phyloP scores from a whole-genome alignment of 352 stramenopile genomes.

The Peronospora belbahrii region DNA sequence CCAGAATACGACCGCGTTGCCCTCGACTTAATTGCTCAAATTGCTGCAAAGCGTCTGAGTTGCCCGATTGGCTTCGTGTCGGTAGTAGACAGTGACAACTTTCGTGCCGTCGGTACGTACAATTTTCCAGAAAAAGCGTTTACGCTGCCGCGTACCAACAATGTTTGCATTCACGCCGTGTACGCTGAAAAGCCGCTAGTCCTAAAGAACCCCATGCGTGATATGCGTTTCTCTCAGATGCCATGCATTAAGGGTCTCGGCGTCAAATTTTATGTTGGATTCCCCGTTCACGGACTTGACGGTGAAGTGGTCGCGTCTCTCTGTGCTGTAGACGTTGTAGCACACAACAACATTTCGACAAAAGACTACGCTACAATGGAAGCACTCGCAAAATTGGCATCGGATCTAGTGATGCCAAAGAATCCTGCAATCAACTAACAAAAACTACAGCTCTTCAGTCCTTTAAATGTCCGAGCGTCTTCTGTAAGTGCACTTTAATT shows the following conservation, averaged over 20 bases:
- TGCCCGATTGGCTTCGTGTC: constrained; percentile 60
- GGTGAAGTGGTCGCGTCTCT: constrained; percentile 48
- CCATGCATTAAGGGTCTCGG: constrained; percentile 34
- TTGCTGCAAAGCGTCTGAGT: constrained; percentile 47
- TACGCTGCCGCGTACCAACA: constrained; percentile 35
- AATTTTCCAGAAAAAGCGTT: constrained; percentile 21
- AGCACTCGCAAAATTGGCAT: constrained; percentile 41
- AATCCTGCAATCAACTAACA: constrained; percentile 1
- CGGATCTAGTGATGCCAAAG: constrained; percentile 28
- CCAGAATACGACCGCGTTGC: constrained; percentile 38
- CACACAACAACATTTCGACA: constrained; percentile 54
- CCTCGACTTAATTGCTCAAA: constrained; percentile 50
- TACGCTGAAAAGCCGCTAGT: constrained; percentile 59
- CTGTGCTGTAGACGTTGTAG: constrained; percentile 23
- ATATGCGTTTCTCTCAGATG: constrained; percentile 65
- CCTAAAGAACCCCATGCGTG: constrained; percentile 56
- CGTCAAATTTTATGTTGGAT: constrained; percentile 70
- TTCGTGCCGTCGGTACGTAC: constrained; percentile 47
- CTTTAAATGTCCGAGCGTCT: not conserved
- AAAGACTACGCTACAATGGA: constrained; percentile 78
- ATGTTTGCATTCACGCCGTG: constrained; percentile 45
- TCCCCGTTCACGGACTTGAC: constrained; percentile 40
- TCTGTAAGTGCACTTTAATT: constrained; percentile 3
- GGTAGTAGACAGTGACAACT: constrained; percentile 42
- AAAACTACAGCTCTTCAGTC: not conserved